Base-by-base conservation (phyloP, 2,329 filamentous ascomycete genomes). In the Exophiala viscosa region DNA sequence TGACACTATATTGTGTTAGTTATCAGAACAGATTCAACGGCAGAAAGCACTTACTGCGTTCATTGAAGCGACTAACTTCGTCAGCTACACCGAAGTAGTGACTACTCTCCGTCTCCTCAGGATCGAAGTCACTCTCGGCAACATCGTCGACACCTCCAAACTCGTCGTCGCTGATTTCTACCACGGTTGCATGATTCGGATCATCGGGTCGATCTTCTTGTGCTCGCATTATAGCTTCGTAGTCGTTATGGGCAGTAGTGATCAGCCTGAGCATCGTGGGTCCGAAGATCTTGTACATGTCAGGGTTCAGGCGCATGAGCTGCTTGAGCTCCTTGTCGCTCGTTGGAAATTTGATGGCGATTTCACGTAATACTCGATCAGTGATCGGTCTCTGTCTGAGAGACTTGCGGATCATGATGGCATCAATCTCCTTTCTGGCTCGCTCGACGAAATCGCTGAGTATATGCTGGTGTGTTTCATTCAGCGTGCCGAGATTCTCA, bases 111-210 rank as follows among this genome's bases (percentile, higher is more conserved):
- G 53, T 47, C 13, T 55, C 58, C 14, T 60, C 58, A 10, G 53
- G 40, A 31, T 61, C 59, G 5, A 41, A 35, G n/a, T 59, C 54
- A 44, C 52, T 58, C 58, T 67, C 23, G 65, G 65, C 51, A 66
- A 66, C 57, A 61, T 65, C 45, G 18, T 50, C 50, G 14, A 60
- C 63, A 11, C 40, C 40, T 54, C 50, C 49, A 38, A 57, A 45
- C 0, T 69, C 70, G 48, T 71, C 70, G 53, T 69, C 73, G 54
- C 70, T 70, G 17, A 79, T 69, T 45, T 77, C 69, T 45, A 78
- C 73, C 17, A 78, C 71, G 44, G 72, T 50, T 32, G 67, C 61
- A 35, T 77, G 76, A 57, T 82, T 79, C 2, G 74, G 76, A 60
- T 79, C 76, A 28, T 73, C 63, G 3, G 69, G 66, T 11, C 68